phyloP scores from a whole-genome alignment of 1,284 basidiomycete genomes.

The Tylopilus sp. region DNA sequence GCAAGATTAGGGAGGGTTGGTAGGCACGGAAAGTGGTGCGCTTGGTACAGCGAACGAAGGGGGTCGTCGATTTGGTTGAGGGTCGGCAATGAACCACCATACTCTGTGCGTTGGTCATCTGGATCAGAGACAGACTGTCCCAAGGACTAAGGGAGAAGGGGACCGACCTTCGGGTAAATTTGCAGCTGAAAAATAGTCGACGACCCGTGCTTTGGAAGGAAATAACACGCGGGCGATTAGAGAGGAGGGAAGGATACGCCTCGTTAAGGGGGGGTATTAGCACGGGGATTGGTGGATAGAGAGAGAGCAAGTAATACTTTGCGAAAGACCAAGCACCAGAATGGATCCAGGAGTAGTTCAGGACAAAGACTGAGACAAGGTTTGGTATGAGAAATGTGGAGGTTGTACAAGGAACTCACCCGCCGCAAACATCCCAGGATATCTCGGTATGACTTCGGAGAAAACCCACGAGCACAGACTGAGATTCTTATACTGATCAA shows the following conservation, averaged over 20 bases:
- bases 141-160: not conserved
- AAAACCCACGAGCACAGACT: constrained; percentile 62
- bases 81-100: constrained; percentile 53
- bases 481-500: constrained; percentile 42
- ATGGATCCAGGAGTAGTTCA: constrained; percentile 84
- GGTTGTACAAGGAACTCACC: constrained; percentile 39
- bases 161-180: constrained; percentile 23
- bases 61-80: constrained; percentile 48
- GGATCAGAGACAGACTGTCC: constrained; percentile 9
- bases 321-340: constrained; percentile 72
- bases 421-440: constrained; percentile 74
- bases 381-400: not conserved
- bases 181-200: constrained; percentile 24
- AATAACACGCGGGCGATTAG: constrained; percentile 75
- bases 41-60: constrained; percentile 27
- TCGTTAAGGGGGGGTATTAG: constrained; percentile 28
- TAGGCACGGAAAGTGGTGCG: constrained; percentile 8
- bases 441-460: constrained; percentile 63
- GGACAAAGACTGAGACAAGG: constrained; percentile 54
- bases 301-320: constrained; percentile 47
- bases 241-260: constrained; percentile 65
- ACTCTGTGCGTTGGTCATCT: constrained; percentile 42
- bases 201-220: constrained; percentile 55
- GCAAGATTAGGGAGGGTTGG: not conserved
- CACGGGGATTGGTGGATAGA: constrained; percentile 11